A percentile compares a stretch with the other conserved stretches of the same genome.
Evolutionary conservation across 2,329 filamentous ascomycete genomes (phyloP).

Genomic region (Dactylonectria macrodidyma): DNA sequence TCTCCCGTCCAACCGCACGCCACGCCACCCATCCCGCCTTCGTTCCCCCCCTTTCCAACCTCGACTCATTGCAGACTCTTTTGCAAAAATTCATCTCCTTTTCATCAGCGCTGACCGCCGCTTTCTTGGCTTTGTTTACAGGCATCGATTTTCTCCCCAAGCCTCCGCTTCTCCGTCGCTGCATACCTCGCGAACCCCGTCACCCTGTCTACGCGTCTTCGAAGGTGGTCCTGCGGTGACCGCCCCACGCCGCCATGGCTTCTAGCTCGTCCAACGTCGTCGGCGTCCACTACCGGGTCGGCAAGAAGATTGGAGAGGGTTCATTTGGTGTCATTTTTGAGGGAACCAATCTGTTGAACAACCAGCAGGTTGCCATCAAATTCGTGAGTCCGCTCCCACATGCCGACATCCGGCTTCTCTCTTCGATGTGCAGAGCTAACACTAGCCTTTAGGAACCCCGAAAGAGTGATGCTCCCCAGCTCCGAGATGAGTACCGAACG

Average conservation of each 20-base stretch:
- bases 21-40: slow-evolving; percentile 38
- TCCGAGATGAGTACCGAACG: slow-evolving; percentile 98
- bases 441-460: slow-evolving; percentile 82
- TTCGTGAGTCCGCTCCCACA: slow-evolving; percentile 76
- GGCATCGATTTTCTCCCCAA: slow-evolving; percentile 41
- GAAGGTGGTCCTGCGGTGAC: slow-evolving; percentile 46
- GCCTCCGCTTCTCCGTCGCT: slow-evolving; percentile 32
- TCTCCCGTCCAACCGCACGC: slow-evolving; percentile 42
- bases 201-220: slow-evolving; percentile 33
- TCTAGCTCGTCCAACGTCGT: slow-evolving; percentile 97
- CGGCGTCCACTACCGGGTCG: slow-evolving; percentile 97
- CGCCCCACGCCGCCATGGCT: slow-evolving; percentile 71
- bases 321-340: slow-evolving; percentile 99
- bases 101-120: slow-evolving; percentile 44
- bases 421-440: slow-evolving; percentile 22
- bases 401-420: background rate
- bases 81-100: slow-evolving; percentile 32
- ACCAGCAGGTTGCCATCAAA: slow-evolving; percentile 99
- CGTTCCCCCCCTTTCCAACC: slow-evolving; percentile 29
- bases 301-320: slow-evolving; percentile 99
- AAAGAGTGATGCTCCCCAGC: slow-evolving; percentile 97
- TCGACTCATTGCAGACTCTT: slow-evolving; percentile 27
- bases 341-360: slow-evolving; percentile 98
- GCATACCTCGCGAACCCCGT: slow-evolving; percentile 31
- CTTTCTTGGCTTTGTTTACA: slow-evolving; percentile 33